Percentiles rank a stretch among this genome's conserved stretches.
Conservation (phyloP, 768 basidiomycete species). For the Tylopilus subfusipes region DNA sequence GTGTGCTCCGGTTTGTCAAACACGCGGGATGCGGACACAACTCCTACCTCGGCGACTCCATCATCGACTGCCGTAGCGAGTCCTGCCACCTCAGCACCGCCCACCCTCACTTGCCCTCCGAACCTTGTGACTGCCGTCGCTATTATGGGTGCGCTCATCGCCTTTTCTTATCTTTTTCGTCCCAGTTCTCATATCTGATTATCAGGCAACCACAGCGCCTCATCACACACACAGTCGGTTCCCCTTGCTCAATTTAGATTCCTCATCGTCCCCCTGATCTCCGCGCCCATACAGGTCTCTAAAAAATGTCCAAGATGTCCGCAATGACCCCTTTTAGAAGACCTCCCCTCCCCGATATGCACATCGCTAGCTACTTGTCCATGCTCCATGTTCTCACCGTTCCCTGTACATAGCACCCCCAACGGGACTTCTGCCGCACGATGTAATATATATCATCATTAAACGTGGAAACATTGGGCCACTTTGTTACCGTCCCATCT, state of each 20-base stretch:
- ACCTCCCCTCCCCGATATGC: too few relatives aligned
- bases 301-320: constrained; percentile 41
- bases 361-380: too few relatives aligned
- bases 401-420: constrained; percentile 14
- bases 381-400: too few relatives aligned
- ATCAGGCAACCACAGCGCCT: constrained; percentile 54
- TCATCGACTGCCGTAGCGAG: constrained; percentile 49
- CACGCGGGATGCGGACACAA: constrained; percentile 55
- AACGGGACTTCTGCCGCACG: background rate
- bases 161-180: too few relatives aligned
- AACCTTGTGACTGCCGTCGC: constrained; percentile 48
- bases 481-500: background rate
- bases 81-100: constrained; percentile 45
- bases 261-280: constrained; percentile 12
- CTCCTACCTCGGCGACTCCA: constrained; percentile 39
- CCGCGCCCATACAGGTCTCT: constrained; percentile 28
- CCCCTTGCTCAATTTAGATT: constrained; percentile 4
- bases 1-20: constrained; percentile 51
- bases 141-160: constrained; percentile 48
- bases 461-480: background rate
- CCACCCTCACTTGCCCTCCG: constrained; percentile 41
- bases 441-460: constrained; percentile 15
- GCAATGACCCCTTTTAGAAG: background rate
- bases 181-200: background rate
- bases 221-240: constrained; percentile 42